Evolutionary conservation across 768 basidiomycete genomes (phyloP).

Genomic region (Lentinula edodes): DNA sequence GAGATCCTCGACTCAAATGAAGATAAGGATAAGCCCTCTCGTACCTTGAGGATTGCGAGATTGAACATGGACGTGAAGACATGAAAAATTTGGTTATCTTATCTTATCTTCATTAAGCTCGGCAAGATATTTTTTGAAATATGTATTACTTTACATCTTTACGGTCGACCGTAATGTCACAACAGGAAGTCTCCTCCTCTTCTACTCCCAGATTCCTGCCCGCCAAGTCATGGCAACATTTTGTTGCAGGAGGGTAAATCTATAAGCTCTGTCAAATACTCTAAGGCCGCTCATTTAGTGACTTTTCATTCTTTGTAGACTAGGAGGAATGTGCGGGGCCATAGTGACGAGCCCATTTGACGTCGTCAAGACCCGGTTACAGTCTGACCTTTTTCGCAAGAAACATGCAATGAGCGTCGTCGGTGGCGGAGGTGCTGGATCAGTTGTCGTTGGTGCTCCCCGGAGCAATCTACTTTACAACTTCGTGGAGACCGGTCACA

Average conservation of each 20-base stretch:
- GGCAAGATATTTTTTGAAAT: too few relatives aligned
- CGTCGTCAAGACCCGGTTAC: constrained; percentile 95
- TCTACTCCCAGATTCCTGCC: constrained; percentile 41
- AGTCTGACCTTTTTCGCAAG: constrained; percentile 75
- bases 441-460: constrained; percentile 31
- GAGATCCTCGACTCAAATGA: too few relatives aligned
- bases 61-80: constrained; percentile 32
- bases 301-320: constrained; percentile 34
- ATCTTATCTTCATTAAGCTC: constrained; percentile 1
- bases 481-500: constrained; percentile 91
- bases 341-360: constrained; percentile 97
- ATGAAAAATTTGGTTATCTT: constrained; percentile 9
- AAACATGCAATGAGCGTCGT: constrained; percentile 34
- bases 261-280: neutral
- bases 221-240: constrained; percentile 79
- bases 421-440: constrained; percentile 30
- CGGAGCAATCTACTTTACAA: constrained; percentile 70
- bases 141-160: too few relatives aligned
- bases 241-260: constrained; percentile 77
- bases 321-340: constrained; percentile 97
- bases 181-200: constrained; percentile 16
- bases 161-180: neutral
- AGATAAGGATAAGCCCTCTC: neutral
- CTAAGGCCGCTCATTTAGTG: neutral
- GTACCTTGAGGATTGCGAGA: constrained; percentile 39